Evolutionary conservation across 306 rosid species (phyloP).

Genomic region (Sophora flavescens): DNA sequence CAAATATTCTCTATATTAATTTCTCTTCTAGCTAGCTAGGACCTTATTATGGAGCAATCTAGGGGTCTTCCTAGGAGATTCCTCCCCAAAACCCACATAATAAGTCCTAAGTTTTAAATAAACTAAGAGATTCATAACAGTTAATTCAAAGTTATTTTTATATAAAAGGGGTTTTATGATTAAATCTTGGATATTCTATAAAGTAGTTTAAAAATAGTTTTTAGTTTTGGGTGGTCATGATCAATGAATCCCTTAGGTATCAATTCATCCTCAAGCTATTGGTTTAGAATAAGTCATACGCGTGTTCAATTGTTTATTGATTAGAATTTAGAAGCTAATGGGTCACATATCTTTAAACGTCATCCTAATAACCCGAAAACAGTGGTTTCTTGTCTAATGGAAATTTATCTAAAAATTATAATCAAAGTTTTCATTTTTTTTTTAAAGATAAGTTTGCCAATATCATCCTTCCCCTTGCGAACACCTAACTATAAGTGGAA

Average conservation of each 20-base stretch:
- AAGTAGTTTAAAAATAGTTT: background rate
- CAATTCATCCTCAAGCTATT: background rate
- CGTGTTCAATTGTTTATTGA: conserved; percentile 5
- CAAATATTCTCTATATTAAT: no score
- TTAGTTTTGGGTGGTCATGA: background rate
- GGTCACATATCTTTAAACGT: background rate
- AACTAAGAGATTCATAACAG: background rate
- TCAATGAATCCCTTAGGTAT: background rate
- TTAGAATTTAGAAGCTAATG: background rate
- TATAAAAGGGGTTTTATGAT: conserved; percentile 12
- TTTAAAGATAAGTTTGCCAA: no score
- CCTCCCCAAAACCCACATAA: no score
- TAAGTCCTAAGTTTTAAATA: no score
- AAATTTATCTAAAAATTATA: no score
- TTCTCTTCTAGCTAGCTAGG: no score
- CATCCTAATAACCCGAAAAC: background rate
- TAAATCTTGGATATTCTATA: background rate
- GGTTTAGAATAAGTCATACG: conserved; percentile 12
- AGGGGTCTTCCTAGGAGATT: no score
- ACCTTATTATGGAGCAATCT: no score
- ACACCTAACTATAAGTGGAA: no score
- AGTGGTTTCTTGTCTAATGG: no score
- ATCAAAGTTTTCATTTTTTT: no score
- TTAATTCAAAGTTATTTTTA: background rate
- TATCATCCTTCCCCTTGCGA: no score